Conservation (phyloP, 352 stramenopile species). For the Pelagophyceae sp. region DNA sequence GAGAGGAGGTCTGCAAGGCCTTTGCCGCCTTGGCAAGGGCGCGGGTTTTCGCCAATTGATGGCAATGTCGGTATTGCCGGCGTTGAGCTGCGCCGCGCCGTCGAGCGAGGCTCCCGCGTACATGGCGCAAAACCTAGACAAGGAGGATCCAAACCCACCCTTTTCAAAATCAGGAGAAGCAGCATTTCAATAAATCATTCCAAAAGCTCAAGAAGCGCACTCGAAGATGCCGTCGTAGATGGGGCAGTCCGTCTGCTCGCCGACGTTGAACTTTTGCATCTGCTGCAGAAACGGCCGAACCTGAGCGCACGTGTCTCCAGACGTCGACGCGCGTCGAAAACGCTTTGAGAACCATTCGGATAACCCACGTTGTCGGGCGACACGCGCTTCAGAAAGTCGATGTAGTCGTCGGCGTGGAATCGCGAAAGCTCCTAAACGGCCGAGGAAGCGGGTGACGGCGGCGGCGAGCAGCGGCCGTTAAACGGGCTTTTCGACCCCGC, state of each 20-base stretch:
- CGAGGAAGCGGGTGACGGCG: no score
- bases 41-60: no score
- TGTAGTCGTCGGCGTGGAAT: slow-evolving; percentile 95
- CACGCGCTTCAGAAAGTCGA: slow-evolving; percentile 90
- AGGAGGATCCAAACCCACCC: no score
- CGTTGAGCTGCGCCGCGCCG: slow-evolving; percentile 89
- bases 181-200: no score
- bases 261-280: slow-evolving; percentile 77
- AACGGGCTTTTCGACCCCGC: no score
- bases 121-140: slow-evolving; percentile 95
- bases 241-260: slow-evolving; percentile 92
- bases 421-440: slow-evolving; percentile 90
- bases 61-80: slow-evolving; percentile 84
- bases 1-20: no score
- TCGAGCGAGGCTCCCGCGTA: slow-evolving; percentile 93
- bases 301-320: no score
- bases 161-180: no score
- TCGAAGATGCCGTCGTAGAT: slow-evolving; percentile 98
- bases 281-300: slow-evolving; percentile 8
- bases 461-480: neutral
- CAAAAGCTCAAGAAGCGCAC: no score
- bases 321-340: neutral
- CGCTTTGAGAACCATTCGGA: slow-evolving; percentile 44
- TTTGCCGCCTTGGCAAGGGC: no score
- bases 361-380: slow-evolving; percentile 87